These are phyloP conservation scores for Galerina sulciceps DNA, from an alignment of 768 basidiomycete species.

Conservation along the genomic window DNA sequence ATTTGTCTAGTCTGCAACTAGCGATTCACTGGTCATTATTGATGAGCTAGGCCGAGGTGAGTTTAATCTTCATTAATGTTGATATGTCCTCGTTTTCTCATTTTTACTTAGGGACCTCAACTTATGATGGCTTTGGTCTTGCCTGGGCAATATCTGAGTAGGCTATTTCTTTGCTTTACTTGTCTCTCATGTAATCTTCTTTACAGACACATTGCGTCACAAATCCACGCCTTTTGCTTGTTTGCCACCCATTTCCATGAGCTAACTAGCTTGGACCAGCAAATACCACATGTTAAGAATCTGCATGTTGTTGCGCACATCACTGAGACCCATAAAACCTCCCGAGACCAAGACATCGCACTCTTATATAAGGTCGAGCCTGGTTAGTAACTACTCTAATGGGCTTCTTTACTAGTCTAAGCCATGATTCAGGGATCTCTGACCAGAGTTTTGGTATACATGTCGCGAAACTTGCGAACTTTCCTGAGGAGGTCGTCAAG, in stretches of 20 bases:
- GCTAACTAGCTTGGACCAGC: conserved; percentile 88
- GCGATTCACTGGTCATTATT: conserved; percentile 94
- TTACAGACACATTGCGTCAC: conserved; percentile 85
- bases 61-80: background rate
- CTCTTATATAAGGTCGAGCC: conserved; percentile 93
- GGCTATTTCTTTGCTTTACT: conserved; percentile 21
- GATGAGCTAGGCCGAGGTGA: conserved; percentile 93
- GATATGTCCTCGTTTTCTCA: background rate
- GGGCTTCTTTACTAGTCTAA: background rate
- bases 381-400: conserved; percentile 47
- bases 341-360: conserved; percentile 77
- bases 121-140: conserved; percentile 96
- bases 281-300: conserved; percentile 88
- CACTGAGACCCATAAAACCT: conserved; percentile 73
- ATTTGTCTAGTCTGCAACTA: conserved; percentile 75
- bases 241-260: conserved; percentile 99
- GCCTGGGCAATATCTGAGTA: conserved; percentile 99
- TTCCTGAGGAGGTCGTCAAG: conserved; percentile 93
- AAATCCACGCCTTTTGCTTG: conserved; percentile 91
- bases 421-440: conserved; percentile 51
- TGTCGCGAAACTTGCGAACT: conserved; percentile 96
- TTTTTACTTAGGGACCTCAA: conserved; percentile 76
- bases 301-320: conserved; percentile 96
- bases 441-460: conserved; percentile 99
- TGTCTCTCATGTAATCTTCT: background rate